Percentiles rank a stretch among this genome's conserved stretches.
phyloP scores from a whole-genome alignment of 164 flowering plant genomes.

The Vitis labrusca region DNA sequence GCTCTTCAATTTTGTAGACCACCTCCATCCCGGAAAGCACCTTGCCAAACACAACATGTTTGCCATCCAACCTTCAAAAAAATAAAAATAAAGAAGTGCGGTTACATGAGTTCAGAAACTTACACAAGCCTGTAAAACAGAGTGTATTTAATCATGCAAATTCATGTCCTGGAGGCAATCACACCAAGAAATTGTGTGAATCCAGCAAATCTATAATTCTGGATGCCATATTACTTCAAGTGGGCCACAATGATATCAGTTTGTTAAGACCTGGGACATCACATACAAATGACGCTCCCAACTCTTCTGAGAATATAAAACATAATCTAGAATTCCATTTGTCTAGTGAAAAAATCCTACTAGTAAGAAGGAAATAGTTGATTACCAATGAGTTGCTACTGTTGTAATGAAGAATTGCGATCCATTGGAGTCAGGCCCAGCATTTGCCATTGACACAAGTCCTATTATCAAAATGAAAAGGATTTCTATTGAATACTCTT shows the following conservation, averaged over 20 bases:
- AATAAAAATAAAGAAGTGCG: background rate
- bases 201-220: too few relatives aligned
- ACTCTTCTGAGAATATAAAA: background rate
- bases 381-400: constrained; percentile 62
- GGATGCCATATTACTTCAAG: too few relatives aligned
- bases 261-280: too few relatives aligned
- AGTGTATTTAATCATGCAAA: too few relatives aligned
- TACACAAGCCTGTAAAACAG: background rate
- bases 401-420: constrained; percentile 65
- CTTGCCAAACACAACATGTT: constrained; percentile 93
- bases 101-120: background rate
- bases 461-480: constrained; percentile 17
- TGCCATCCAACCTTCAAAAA: constrained; percentile 81
- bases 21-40: constrained; percentile 94
- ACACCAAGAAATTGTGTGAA: too few relatives aligned
- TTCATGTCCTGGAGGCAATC: too few relatives aligned
- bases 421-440: constrained; percentile 46
- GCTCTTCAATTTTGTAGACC: constrained; percentile 78
- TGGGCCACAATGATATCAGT: background rate
- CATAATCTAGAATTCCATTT: background rate
- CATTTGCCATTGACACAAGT: constrained; percentile 49
- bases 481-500: too few relatives aligned
- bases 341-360: background rate
- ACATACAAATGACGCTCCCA: too few relatives aligned
- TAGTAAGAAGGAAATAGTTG: background rate